Percentiles rank a stretch among this genome's conserved stretches.
phyloP scores from a whole-genome alignment of 441 rosid genomes.

The Pelargonium citronellum region DNA sequence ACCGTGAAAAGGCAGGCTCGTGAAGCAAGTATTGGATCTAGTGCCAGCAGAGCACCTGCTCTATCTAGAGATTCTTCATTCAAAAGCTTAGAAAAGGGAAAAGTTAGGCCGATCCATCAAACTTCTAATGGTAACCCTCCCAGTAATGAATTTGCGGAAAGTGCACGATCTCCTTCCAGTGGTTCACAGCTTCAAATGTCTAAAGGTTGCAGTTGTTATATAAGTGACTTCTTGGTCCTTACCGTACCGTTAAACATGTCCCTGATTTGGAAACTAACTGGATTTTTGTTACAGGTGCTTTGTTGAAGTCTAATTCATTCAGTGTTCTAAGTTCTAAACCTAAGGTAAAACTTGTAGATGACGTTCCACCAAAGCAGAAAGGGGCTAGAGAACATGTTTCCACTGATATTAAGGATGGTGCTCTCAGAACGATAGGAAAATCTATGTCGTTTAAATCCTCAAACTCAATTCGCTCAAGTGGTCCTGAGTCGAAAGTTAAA shows the following conservation, averaged over 20 bases:
- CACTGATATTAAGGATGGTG: conserved; percentile 48
- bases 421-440: conserved; percentile 52
- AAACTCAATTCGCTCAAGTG: conserved; percentile 39
- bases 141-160: conserved; percentile 39
- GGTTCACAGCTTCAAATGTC: conserved; percentile 44
- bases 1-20: conserved; percentile 52
- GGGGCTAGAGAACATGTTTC: conserved; percentile 38
- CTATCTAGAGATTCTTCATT: conserved; percentile 65
- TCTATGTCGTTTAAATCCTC: conserved; percentile 63
- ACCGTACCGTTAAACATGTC: not conserved
- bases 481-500: conserved; percentile 55
- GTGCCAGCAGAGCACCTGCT: conserved; percentile 39
- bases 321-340: conserved; percentile 46
- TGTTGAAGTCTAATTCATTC: conserved; percentile 74
- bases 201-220: conserved; percentile 38
- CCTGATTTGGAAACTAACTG: conserved; percentile 12
- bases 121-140: conserved; percentile 35
- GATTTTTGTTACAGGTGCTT: conserved; percentile 45
- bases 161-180: conserved; percentile 37
- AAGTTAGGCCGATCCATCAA: conserved; percentile 44
- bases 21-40: conserved; percentile 49
- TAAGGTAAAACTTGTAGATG: conserved; percentile 64
- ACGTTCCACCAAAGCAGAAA: conserved; percentile 52
- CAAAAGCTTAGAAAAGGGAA: conserved; percentile 63
- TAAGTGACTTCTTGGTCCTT: not conserved